Conservation (phyloP, 1,284 basidiomycete genomes). For the Microbotryum scabiosae region DNA sequence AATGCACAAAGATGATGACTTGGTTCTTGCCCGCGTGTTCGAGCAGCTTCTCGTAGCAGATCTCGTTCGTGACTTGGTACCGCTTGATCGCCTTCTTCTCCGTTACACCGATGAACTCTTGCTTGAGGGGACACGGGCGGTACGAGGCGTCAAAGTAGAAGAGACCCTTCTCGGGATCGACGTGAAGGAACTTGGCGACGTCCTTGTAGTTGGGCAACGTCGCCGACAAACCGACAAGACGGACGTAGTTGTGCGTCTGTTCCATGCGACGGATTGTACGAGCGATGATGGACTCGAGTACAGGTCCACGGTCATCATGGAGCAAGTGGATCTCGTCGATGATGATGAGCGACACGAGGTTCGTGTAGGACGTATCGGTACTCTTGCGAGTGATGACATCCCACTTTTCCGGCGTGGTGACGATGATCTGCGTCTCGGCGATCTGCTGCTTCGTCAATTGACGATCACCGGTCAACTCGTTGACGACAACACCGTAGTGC, state of each 20-base stretch:
- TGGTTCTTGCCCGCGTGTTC: slow-evolving; percentile 76
- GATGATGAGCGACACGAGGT: slow-evolving; percentile 91
- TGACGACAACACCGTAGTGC: slow-evolving; percentile 76
- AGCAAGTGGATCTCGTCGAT: slow-evolving; percentile 97
- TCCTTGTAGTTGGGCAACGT: slow-evolving; percentile 98
- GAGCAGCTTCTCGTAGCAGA: slow-evolving; percentile 96
- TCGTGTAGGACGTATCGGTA: slow-evolving; percentile 94
- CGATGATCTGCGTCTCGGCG: slow-evolving; percentile 93
- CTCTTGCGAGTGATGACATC: slow-evolving; percentile 98
- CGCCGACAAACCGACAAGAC: slow-evolving; percentile 89
- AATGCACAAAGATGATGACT: slow-evolving; percentile 93
- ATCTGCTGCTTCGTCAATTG: slow-evolving; percentile 99
- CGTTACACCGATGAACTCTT: slow-evolving; percentile 95
- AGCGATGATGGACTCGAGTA: slow-evolving; percentile 85
- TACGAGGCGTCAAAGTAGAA: slow-evolving; percentile 96
- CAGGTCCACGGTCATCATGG: slow-evolving; percentile 97
- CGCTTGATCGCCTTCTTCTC: slow-evolving; percentile 99
- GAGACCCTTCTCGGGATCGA: slow-evolving; percentile 82
- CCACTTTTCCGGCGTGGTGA: slow-evolving; percentile 99
- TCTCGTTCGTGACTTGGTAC: slow-evolving; percentile 96
- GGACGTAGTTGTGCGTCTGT: slow-evolving; percentile 83
- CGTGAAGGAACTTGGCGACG: slow-evolving; percentile 95
- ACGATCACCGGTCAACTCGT: slow-evolving; percentile 92
- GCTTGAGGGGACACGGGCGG: slow-evolving; percentile 88
- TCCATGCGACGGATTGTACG: slow-evolving; percentile 92